Conservation (phyloP, 192 early-diverging fungal genomes). For the Dimargaris xerosporica region DNA sequence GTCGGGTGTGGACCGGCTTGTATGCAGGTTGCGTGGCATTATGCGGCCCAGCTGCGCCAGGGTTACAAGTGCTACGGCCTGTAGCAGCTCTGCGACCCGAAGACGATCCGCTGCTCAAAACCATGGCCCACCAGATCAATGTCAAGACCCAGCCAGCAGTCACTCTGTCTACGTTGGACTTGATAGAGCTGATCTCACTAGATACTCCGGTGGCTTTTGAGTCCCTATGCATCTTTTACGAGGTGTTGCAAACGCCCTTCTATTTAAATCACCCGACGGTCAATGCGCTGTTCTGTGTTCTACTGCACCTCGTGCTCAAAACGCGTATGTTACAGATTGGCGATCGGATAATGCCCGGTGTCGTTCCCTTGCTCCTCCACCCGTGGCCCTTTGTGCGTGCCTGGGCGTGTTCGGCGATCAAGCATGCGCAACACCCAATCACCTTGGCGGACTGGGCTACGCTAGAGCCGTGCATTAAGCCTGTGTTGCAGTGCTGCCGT, state of each 20-base stretch:
- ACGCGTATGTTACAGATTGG: neutral
- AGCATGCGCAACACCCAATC: too few species aligned
- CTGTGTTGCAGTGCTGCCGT: too few species aligned
- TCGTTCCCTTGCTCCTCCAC: neutral
- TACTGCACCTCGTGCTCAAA: neutral
- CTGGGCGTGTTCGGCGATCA: constrained; percentile 3
- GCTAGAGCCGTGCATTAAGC: too few species aligned
- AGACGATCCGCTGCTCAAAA: neutral
- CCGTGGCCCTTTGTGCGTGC: neutral
- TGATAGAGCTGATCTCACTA: neutral
- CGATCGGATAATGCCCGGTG: neutral
- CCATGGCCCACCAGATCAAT: too few species aligned
- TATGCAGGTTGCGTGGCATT: neutral
- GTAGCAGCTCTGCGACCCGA: neutral
- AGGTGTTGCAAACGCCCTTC: neutral
- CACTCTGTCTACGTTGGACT: neutral
- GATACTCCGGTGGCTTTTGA: neutral
- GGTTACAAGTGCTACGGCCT: too few species aligned
- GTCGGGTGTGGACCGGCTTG: neutral
- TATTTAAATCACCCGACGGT: neutral
- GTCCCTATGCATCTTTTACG: neutral
- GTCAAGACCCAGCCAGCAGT: neutral
- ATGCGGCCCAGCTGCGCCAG: too few species aligned
- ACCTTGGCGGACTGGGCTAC: too few species aligned
- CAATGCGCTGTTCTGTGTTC: neutral